Evolutionary conservation across 768 basidiomycete genomes (phyloP), one percentile per base, ranked within the genome.

Genomic region (Hypholoma sublateritium): DNA sequence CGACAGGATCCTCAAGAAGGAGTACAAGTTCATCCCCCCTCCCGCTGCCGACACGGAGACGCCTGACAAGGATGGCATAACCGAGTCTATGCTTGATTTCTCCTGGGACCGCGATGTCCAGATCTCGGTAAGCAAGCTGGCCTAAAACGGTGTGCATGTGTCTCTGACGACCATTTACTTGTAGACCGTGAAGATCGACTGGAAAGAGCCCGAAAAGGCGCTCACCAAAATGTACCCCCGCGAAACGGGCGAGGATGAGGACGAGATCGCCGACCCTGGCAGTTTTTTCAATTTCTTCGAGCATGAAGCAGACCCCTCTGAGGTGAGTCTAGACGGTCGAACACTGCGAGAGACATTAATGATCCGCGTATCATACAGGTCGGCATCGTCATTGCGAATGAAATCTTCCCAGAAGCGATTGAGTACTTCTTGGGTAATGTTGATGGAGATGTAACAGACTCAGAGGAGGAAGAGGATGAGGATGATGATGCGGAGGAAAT

Each of bases 211-310:
- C 28, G 78, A 82, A 25, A 86, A 89, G 59, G 85, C 85, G n/a
- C 67, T 94, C 68, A 91, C 89, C 21, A 91, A 91, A 68, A 62
- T 87, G 53, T 87, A 93, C 69, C 90, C 91, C 37, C 84, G 86
- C 34, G 80, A 83, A 53, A 64, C 68, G 32, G 85, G 77, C 49
- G 85, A 84, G 8, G 82, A 81, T 22, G 89, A 88, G 16, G 81
- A 83, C 22, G 87, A 87, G 32, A 62, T 80, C 52, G 77, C 81
- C 22, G 92, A 94, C 48, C 72, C 80, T 48, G 92, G 92, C 55
- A 91, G 86, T 67, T 92, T 94, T 77, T 94, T 94, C 81, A 92
- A 93, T 75, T 88, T 89, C 67, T 93, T 94, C 59, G 91, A 89
- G 71, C 67, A 79, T 59, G 77, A 78, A 11, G 67, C 74, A 37